Evolutionary conservation across 2,329 filamentous ascomycete genomes (phyloP).

Genomic region (Alternaria infectoria): DNA sequence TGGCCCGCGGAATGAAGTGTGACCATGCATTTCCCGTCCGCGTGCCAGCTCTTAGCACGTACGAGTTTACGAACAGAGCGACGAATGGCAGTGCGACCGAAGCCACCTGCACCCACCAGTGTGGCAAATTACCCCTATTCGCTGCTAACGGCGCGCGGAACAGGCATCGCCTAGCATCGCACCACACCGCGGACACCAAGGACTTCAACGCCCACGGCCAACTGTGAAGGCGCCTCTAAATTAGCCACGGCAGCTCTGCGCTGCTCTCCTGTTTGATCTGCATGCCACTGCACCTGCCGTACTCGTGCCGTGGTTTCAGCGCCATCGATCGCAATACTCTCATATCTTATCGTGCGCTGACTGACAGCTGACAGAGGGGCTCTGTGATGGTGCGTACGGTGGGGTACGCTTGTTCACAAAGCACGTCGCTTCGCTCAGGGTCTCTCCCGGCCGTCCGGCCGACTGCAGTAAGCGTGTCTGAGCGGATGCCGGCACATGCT

Average conservation of each 20-base stretch:
- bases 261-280: conserved; percentile 26
- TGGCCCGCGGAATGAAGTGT: neutral
- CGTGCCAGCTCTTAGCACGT: conserved; percentile 3
- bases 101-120: conserved; percentile 2
- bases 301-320: conserved; percentile 7
- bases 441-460: conserved; percentile 8
- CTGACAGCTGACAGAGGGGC: neutral
- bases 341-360: neutral
- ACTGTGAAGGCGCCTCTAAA: conserved; percentile 5
- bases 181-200: neutral
- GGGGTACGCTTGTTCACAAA: conserved; percentile 6
- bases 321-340: conserved; percentile 1
- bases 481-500: conserved; percentile 5
- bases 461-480: conserved; percentile 16
- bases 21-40: neutral
- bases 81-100: conserved; percentile 6
- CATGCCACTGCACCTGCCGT: conserved; percentile 6
- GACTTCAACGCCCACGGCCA: conserved; percentile 12
- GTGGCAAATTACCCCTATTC: conserved; percentile 19
- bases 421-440: conserved; percentile 13
- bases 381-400: conserved; percentile 3
- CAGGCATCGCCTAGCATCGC: conserved; percentile 1
- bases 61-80: conserved; percentile 6
- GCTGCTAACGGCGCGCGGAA: conserved; percentile 4
- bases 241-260: neutral